phyloP scores from a whole-genome alignment of 1,284 basidiomycete genomes.

The Schizopora paradoxa region DNA sequence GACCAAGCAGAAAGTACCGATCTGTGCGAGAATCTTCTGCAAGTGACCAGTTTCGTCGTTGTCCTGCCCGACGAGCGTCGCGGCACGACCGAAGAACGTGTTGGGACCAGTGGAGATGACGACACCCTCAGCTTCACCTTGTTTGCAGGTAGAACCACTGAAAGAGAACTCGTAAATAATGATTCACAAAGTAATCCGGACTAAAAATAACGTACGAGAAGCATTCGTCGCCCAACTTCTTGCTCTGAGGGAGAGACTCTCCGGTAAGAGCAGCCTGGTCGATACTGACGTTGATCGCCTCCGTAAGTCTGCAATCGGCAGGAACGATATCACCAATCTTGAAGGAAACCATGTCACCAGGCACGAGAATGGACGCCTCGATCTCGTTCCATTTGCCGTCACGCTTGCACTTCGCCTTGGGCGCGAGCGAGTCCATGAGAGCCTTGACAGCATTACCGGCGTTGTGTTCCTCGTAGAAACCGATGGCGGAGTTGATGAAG shows the following conservation, averaged over 20 bases:
- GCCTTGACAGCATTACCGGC: conserved; percentile 99
- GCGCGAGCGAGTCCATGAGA: conserved; percentile 97
- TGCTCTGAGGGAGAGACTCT: conserved; percentile 88
- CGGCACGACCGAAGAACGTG: conserved; percentile 94
- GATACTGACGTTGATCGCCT: conserved; percentile 93
- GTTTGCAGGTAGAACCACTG: conserved; percentile 93
- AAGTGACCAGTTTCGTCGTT: conserved; percentile 96
- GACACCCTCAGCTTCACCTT: conserved; percentile 95
- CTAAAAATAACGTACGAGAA: conserved; percentile 71
- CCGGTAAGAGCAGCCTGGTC: conserved; percentile 96
- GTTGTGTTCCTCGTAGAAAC: conserved; percentile 97
- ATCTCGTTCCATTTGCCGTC: conserved; percentile 82
- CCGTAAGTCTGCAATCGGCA: conserved; percentile 91
- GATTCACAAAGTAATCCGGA: conserved; percentile 6
- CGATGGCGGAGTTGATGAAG: conserved; percentile 93
- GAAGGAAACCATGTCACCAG: conserved; percentile 93
- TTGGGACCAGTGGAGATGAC: conserved; percentile 95
- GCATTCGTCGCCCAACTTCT: conserved; percentile 91
- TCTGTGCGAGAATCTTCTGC: conserved; percentile 95
- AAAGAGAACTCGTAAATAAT: conserved; percentile 15
- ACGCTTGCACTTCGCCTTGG: conserved; percentile 92
- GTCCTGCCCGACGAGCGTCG: conserved; percentile 91
- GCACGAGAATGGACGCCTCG: conserved; percentile 83
- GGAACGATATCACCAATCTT: conserved; percentile 98
- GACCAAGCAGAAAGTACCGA: conserved; percentile 92